Evolutionary conservation across 2,329 filamentous ascomycete species (phyloP).

Genomic region (Passalora sequoiae): DNA sequence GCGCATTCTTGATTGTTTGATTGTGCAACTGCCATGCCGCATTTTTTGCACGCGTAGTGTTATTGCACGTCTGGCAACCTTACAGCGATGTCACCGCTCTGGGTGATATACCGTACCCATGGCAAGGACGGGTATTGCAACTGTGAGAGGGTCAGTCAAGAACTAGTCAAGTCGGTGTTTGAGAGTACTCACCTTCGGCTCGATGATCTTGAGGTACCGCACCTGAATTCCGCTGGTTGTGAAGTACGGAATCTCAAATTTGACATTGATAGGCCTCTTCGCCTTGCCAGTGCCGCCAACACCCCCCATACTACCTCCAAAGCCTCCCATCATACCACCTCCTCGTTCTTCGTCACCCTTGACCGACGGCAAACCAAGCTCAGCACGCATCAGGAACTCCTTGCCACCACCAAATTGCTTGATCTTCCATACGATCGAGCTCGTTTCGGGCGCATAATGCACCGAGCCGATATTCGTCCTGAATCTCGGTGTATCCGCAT

Average conservation of each 20-base stretch:
- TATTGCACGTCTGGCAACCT: constrained; percentile 72
- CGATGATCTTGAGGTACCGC: constrained; percentile 96
- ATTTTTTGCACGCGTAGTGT: too few species aligned
- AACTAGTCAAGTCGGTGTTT: too few species aligned
- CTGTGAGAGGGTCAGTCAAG: constrained; percentile 44
- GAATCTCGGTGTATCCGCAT: constrained; percentile 93
- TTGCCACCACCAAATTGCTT: constrained; percentile 99
- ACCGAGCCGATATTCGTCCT: constrained; percentile 95
- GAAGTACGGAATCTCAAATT: constrained; percentile 99
- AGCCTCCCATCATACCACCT: constrained; percentile 95
- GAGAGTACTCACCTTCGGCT: constrained; percentile 72
- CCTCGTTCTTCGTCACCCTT: constrained; percentile 84
- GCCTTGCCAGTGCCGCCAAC: constrained; percentile 80
- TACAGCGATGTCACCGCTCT: constrained; percentile 94
- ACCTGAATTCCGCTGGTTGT: constrained; percentile 99
- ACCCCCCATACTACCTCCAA: constrained; percentile 94
- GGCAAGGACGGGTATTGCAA: constrained; percentile 96
- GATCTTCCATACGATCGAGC: constrained; percentile 99
- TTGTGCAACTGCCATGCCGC: too few species aligned
- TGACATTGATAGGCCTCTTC: constrained; percentile 95
- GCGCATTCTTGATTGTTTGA: too few species aligned
- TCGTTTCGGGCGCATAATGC: constrained; percentile 95
- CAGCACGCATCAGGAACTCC: constrained; percentile 97
- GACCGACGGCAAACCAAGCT: constrained; percentile 88
- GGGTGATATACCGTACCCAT: constrained; percentile 98